These are phyloP conservation scores for Clavulina sp. DNA, from an alignment of 768 basidiomycete species.

Conservation along the genomic window DNA sequence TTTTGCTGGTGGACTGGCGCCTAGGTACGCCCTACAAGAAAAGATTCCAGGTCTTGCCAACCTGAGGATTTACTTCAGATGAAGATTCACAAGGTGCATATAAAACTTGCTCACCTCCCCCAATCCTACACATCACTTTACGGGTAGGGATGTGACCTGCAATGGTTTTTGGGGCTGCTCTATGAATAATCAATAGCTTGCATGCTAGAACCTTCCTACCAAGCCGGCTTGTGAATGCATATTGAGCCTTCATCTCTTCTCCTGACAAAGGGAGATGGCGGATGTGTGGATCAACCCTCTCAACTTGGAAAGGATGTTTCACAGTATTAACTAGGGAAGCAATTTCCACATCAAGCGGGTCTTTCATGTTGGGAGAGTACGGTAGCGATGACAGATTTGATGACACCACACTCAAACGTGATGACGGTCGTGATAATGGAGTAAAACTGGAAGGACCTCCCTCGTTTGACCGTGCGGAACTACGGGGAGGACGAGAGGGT, in stretches of 20 bases:
- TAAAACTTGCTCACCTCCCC: conserved; percentile 39
- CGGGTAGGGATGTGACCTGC: conserved; percentile 28
- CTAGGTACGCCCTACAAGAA: too few relatives aligned
- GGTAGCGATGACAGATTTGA: conserved; percentile 36
- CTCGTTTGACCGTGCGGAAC: neutral
- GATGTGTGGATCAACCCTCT: conserved; percentile 66
- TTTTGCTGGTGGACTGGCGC: too few relatives aligned
- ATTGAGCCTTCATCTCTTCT: conserved; percentile 70
- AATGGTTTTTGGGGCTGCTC: conserved; percentile 26
- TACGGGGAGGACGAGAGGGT: neutral
- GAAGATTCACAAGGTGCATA: neutral
- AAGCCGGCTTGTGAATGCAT: conserved; percentile 58
- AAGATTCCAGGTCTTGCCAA: conserved; percentile 9
- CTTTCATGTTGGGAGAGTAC: conserved; percentile 51
- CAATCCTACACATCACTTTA: conserved; percentile 86
- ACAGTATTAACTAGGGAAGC: conserved; percentile 58
- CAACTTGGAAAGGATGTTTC: conserved; percentile 57
- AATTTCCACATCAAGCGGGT: conserved; percentile 72
- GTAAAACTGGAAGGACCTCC: conserved; percentile 9
- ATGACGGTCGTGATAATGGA: conserved; percentile 9
- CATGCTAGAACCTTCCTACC: conserved; percentile 62
- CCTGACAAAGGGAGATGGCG: conserved; percentile 45
- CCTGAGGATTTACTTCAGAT: conserved; percentile 2
- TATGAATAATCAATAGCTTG: conserved; percentile 59
- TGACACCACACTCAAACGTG: conserved; percentile 10